Conservation (phyloP, 495 filamentous ascomycete genomes). For the Collariella sp. region DNA sequence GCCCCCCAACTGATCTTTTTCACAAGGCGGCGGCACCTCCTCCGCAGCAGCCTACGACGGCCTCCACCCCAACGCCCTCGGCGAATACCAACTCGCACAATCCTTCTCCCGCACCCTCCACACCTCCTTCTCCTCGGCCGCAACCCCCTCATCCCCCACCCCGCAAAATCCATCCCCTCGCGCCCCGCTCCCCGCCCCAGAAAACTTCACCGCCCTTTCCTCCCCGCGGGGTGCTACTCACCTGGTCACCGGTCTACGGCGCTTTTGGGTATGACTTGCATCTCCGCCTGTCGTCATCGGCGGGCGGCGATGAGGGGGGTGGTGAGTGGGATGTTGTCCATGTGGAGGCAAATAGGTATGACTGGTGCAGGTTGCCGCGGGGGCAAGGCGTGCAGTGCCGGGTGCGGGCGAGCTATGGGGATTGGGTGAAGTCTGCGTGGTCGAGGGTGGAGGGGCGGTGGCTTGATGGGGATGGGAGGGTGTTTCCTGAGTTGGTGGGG, state of each 20-base stretch:
- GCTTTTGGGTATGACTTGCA: conserved; percentile 22
- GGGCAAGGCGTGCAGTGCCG: conserved; percentile 12
- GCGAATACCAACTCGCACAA: conserved; percentile 25
- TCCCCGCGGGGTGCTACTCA: conserved; percentile 13
- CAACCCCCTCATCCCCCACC: conserved; percentile 9
- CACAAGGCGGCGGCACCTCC: conserved; percentile 11
- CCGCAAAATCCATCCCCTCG: conserved; percentile 10
- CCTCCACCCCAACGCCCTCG: conserved; percentile 30
- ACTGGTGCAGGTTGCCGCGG: neutral
- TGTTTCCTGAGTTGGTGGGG: neutral
- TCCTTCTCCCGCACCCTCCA: conserved; percentile 22
- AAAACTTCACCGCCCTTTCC: conserved; percentile 5
- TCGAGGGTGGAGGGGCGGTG: neutral
- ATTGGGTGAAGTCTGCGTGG: conserved; percentile 12
- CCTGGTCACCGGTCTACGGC: conserved; percentile 22
- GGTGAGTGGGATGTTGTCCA: neutral
- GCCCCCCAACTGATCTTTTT: neutral
- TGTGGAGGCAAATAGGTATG: neutral
- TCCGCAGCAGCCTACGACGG: conserved; percentile 28
- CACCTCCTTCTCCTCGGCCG: conserved; percentile 12
- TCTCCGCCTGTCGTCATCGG: neutral
- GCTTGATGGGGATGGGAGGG: neutral
- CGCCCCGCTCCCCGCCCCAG: conserved; percentile 12
- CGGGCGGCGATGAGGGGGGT: no score
- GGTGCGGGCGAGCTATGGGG: conserved; percentile 14